A percentile compares a stretch with the other conserved stretches of the same genome.
phyloP scores from a whole-genome alignment of 1,284 basidiomycete species.

The Irpex sp. region DNA sequence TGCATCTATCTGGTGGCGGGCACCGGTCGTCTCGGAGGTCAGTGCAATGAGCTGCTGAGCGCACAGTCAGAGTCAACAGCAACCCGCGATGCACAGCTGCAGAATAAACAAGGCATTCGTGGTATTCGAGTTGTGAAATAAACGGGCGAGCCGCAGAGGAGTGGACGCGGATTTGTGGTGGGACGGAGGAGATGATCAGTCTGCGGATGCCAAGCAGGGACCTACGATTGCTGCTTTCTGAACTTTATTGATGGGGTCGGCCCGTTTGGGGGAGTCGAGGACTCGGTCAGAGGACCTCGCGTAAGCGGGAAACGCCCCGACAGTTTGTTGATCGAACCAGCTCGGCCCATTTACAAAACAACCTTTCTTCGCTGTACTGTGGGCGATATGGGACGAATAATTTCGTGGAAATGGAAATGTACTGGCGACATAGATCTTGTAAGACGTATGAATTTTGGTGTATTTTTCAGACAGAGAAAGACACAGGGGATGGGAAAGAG shows the following conservation, averaged over 20 bases:
- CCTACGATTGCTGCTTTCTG: not conserved
- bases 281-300: conserved; percentile 1
- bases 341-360: not conserved
- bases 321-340: conserved; percentile 1
- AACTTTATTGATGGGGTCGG: not conserved
- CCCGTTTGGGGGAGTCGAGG: not conserved
- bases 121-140: too few relatives aligned
- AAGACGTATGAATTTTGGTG: not conserved
- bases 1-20: too few relatives aligned
- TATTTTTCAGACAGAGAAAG: not conserved
- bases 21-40: not conserved
- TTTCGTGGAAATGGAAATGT: too few relatives aligned
- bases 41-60: not conserved
- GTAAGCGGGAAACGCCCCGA: conserved; percentile 11
- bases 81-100: not conserved
- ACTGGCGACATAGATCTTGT: too few relatives aligned
- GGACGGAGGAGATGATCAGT: too few relatives aligned
- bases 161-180: too few relatives aligned
- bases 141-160: not conserved
- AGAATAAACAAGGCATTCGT: not conserved
- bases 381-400: not conserved
- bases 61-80: not conserved
- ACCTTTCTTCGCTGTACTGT: not conserved
- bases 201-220: not conserved
- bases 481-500: not conserved